Conservation (phyloP, 2,329 filamentous ascomycete species). For the Tetracladium maxilliforme region DNA sequence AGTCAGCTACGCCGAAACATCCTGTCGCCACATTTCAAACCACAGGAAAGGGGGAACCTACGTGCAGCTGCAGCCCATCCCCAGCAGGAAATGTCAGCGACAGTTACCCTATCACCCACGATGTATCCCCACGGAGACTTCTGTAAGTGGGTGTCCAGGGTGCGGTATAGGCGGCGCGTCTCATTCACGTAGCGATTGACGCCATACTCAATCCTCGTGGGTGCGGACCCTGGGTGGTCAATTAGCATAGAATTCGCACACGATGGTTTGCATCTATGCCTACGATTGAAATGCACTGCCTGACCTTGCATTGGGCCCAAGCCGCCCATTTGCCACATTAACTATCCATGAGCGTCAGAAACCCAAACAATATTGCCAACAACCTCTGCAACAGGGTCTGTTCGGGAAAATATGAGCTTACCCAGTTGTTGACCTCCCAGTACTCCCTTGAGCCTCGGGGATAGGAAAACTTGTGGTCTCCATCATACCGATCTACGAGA, state of each 20-base stretch:
- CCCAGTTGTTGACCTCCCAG: constrained; percentile 67
- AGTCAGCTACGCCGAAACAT: no score
- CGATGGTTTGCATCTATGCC: no score
- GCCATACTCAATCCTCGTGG: constrained; percentile 66
- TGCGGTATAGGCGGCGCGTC: constrained; percentile 59
- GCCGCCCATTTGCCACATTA: constrained; percentile 51
- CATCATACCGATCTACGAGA: constrained; percentile 64
- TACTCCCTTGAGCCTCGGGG: constrained; percentile 56
- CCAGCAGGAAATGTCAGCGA: constrained; percentile 56
- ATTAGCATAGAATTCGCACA: no score
- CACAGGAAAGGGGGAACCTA: no score
- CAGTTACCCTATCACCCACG: constrained; percentile 52
- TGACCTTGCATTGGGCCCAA: constrained; percentile 70
- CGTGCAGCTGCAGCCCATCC: constrained; percentile 28
- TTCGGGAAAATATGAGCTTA: constrained; percentile 13
- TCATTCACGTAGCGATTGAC: constrained; percentile 70
- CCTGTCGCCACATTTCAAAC: no score
- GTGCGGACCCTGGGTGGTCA: no score
- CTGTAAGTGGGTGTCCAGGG: constrained; percentile 54
- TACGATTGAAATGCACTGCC: constrained; percentile 62
- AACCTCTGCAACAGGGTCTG: constrained; percentile 20
- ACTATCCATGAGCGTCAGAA: no score
- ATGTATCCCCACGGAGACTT: constrained; percentile 33
- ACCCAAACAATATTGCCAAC: no score
- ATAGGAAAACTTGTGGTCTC: constrained; percentile 65